These are phyloP conservation scores for Mucor velutinosus DNA, from an alignment of 371 early-diverging fungal species.

Conservation along the genomic window DNA sequence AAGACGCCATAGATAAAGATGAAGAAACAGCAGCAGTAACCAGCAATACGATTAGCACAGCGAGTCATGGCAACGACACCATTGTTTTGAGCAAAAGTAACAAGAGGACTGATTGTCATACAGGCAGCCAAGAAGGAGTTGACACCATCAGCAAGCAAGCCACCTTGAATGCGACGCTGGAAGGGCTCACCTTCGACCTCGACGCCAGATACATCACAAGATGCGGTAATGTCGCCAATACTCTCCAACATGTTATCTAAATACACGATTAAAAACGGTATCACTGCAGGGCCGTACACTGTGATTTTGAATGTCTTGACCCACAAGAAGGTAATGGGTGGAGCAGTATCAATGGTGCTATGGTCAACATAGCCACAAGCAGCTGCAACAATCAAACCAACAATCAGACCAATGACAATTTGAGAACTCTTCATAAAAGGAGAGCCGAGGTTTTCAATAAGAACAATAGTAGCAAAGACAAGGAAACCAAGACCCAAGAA, in stretches of 20 bases:
- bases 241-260: constrained; percentile 60
- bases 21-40: constrained; percentile 63
- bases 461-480: constrained; percentile 60
- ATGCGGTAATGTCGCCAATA: constrained; percentile 68
- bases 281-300: constrained; percentile 67
- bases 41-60: constrained; percentile 66
- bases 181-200: constrained; percentile 65
- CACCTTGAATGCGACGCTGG: constrained; percentile 64
- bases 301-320: constrained; percentile 57
- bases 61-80: constrained; percentile 63
- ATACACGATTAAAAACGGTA: constrained; percentile 62
- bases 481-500: constrained; percentile 66
- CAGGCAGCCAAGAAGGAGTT: constrained; percentile 58
- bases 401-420: constrained; percentile 61
- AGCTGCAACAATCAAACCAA: constrained; percentile 64
- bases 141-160: constrained; percentile 66
- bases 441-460: constrained; percentile 67
- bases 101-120: constrained; percentile 60
- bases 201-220: constrained; percentile 65
- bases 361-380: constrained; percentile 60
- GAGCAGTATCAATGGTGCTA: constrained; percentile 52
- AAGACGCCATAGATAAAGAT: constrained; percentile 63
- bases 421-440: constrained; percentile 68
- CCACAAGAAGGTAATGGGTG: constrained; percentile 63
- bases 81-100: constrained; percentile 69